These are phyloP conservation scores for Eucalyptus marginata DNA, from an alignment of 345 rosid species.

Conservation along the genomic window DNA sequence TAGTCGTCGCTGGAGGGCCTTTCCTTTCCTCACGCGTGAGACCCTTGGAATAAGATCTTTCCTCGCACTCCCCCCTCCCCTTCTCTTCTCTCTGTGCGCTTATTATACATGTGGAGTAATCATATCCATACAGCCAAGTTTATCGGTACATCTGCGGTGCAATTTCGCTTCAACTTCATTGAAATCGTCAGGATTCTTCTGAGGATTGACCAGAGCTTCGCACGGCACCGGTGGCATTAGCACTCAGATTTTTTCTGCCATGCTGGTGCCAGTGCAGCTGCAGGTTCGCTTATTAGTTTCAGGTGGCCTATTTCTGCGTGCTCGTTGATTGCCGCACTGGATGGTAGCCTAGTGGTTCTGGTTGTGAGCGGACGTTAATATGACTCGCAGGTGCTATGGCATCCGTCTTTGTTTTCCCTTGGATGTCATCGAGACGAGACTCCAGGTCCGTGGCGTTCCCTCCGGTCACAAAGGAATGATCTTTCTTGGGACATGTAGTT, in stretches of 20 bases:
- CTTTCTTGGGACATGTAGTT: background rate
- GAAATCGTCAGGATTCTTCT: background rate
- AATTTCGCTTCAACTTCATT: background rate
- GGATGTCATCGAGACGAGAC: background rate
- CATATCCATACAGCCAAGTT: background rate
- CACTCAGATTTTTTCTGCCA: slow-evolving; percentile 27
- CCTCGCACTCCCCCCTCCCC: too few species aligned
- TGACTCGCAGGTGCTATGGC: background rate
- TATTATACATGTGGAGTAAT: background rate
- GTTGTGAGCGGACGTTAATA: background rate
- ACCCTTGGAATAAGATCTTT: too few species aligned
- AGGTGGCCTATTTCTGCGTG: background rate
- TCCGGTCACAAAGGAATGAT: background rate
- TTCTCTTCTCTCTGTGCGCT: too few species aligned
- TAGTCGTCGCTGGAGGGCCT: too few species aligned
- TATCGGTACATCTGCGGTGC: slow-evolving; percentile 11
- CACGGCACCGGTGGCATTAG: slow-evolving; percentile 16
- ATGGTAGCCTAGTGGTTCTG: background rate
- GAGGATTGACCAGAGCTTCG: slow-evolving; percentile 37
- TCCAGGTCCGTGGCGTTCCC: background rate
- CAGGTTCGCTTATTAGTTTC: slow-evolving; percentile 22
- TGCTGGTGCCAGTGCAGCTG: slow-evolving; percentile 88
- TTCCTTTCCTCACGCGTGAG: too few species aligned
- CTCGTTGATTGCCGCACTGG: background rate
- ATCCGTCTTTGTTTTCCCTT: background rate